Conservation (phyloP, 805 yeast genomes). For the Lipomyces yamanashiensis region DNA sequence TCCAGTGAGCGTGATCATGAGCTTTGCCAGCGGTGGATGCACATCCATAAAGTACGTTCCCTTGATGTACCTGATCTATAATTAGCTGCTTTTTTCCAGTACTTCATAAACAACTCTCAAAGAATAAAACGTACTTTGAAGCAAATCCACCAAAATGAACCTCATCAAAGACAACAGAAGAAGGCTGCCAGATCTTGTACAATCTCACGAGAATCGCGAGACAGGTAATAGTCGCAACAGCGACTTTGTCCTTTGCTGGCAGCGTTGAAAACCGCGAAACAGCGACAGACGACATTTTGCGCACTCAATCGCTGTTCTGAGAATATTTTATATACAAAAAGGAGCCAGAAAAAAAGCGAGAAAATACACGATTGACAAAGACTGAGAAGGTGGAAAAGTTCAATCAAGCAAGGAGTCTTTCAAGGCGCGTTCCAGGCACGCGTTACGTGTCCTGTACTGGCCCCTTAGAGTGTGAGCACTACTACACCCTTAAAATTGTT, state of each 20-base stretch:
- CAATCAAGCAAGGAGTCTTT: no score
- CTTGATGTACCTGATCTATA: slow-evolving; percentile 49
- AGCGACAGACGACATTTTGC: neutral
- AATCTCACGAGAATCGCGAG: slow-evolving; percentile 66
- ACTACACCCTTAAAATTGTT: neutral
- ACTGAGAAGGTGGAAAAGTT: neutral
- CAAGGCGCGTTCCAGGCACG: neutral
- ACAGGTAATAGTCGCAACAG: slow-evolving; percentile 46
- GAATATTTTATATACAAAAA: neutral
- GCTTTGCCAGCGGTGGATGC: slow-evolving; percentile 72
- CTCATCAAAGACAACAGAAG: slow-evolving; percentile 89
- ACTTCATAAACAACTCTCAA: neutral
- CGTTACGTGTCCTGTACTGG: neutral
- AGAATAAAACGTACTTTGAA: slow-evolving; percentile 60
- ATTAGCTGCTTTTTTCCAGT: neutral
- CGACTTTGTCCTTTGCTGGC: slow-evolving; percentile 31
- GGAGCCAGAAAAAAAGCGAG: neutral
- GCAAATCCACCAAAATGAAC: slow-evolving; percentile 98
- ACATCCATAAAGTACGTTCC: slow-evolving; percentile 72
- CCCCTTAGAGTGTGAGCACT: neutral
- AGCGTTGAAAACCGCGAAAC: slow-evolving; percentile 26
- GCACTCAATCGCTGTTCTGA: neutral
- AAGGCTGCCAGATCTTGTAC: slow-evolving; percentile 64
- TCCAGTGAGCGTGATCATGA: slow-evolving; percentile 61
- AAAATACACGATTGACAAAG: neutral